Evolutionary conservation across 495 filamentous ascomycete genomes (phyloP).

Genomic region (Aspergillus biplanus): DNA sequence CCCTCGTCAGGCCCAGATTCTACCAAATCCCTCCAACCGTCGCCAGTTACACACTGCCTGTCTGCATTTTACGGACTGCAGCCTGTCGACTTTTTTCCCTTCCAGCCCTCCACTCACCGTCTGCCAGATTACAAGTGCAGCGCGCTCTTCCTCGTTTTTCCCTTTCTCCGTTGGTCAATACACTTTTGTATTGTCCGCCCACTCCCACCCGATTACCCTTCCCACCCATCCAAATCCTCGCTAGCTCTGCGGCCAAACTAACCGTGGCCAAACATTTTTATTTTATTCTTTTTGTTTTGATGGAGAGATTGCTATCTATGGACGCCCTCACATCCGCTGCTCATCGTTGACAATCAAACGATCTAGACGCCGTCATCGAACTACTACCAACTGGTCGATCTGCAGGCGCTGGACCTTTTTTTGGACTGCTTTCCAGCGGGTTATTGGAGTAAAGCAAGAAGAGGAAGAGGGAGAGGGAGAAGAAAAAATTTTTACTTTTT

Average conservation of each 20-base stretch:
- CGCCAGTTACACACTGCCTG: constrained; percentile 26
- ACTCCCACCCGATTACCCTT: constrained; percentile 14
- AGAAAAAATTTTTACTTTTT: constrained; percentile 24
- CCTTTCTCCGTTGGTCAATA: constrained; percentile 21
- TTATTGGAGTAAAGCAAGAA: constrained; percentile 18
- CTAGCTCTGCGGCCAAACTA: constrained; percentile 20
- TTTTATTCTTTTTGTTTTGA: constrained; percentile 26
- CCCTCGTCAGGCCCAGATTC: constrained; percentile 21
- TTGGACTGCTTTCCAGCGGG: constrained; percentile 21
- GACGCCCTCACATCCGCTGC: constrained; percentile 28
- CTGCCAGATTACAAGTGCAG: constrained; percentile 30
- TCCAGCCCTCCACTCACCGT: constrained; percentile 30
- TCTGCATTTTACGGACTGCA: constrained; percentile 23
- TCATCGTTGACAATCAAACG: constrained; percentile 34
- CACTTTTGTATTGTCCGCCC: constrained; percentile 20
- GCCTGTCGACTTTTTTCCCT: constrained; percentile 24
- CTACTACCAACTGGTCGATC: constrained; percentile 25
- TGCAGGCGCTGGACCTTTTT: constrained; percentile 22
- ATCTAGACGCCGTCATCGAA: constrained; percentile 30
- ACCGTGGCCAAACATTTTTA: constrained; percentile 18
- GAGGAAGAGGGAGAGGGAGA: constrained; percentile 17
- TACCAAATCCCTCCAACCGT: constrained; percentile 21
- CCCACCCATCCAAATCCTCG: constrained; percentile 22
- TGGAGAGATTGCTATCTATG: constrained; percentile 33
- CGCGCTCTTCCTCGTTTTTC: constrained; percentile 22